Evolutionary conservation across 1,284 basidiomycete genomes (phyloP).

Genomic region (Mixia osmundae): DNA sequence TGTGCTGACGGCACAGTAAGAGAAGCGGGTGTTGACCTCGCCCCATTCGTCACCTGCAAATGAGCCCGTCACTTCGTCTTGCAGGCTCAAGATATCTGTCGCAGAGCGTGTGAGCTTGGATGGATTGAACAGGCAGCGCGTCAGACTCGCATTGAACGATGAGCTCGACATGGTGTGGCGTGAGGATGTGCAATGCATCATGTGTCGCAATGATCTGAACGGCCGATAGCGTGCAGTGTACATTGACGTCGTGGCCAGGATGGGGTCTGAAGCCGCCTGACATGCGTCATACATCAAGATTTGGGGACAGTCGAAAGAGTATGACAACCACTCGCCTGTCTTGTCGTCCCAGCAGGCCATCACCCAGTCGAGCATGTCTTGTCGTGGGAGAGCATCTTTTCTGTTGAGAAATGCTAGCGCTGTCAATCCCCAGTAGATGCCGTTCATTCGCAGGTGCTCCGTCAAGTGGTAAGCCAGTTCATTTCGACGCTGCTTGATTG

Average conservation of each 20-base stretch:
- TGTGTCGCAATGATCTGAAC: slow-evolving; percentile 79
- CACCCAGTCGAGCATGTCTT: slow-evolving; percentile 72
- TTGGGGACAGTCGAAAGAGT: background rate
- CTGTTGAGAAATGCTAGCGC: slow-evolving; percentile 59
- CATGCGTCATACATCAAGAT: too few species aligned
- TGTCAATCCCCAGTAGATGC: slow-evolving; percentile 86
- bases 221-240: slow-evolving; percentile 65
- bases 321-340: slow-evolving; percentile 32
- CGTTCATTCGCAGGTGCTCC: slow-evolving; percentile 81
- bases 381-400: slow-evolving; percentile 47
- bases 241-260: slow-evolving; percentile 76
- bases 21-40: slow-evolving; percentile 77
- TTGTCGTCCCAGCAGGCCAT: slow-evolving; percentile 82
- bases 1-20: slow-evolving; percentile 59
- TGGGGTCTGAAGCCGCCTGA: slow-evolving; percentile 80
- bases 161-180: slow-evolving; percentile 37
- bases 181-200: slow-evolving; percentile 46
- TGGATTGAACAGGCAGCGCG: slow-evolving; percentile 2
- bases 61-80: slow-evolving; percentile 52
- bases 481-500: slow-evolving; percentile 39
- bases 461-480: slow-evolving; percentile 83
- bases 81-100: slow-evolving; percentile 55
- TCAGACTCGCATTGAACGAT: slow-evolving; percentile 44
- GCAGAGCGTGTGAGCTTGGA: background rate
- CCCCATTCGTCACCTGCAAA: slow-evolving; percentile 79